phyloP scores from a whole-genome alignment of 305 asterid species.

The Fraxinus baroniana region DNA sequence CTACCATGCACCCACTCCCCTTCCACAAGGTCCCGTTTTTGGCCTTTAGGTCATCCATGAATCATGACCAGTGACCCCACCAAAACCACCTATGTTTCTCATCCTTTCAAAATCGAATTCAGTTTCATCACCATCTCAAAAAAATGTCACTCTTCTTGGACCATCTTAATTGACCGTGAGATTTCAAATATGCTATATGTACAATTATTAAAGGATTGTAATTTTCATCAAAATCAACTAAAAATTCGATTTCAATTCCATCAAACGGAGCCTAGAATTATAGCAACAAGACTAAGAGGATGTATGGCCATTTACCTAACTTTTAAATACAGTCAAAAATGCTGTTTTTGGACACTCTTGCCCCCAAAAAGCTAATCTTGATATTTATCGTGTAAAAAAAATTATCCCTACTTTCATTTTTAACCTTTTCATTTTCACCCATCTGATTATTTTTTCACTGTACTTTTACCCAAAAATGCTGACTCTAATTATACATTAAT shows the following conservation, averaged over 20 bases:
- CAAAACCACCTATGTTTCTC: not conserved
- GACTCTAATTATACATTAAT: slow-evolving; percentile 7
- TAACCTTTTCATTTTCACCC: not conserved
- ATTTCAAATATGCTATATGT: too few relatives aligned
- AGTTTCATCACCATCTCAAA: slow-evolving; percentile 26
- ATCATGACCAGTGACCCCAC: slow-evolving; percentile 34
- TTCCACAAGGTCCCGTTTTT: not conserved
- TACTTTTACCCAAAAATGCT: slow-evolving; percentile 6
- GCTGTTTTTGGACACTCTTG: not conserved
- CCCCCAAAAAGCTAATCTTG: not conserved
- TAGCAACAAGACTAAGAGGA: not conserved
- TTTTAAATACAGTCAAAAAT: not conserved
- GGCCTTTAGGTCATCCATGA: slow-evolving; percentile 38
- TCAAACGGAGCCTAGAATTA: not conserved
- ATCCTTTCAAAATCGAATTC: not conserved
- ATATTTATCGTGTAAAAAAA: not conserved
- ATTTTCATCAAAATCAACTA: too few relatives aligned
- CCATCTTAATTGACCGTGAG: not conserved
- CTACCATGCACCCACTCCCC: not conserved
- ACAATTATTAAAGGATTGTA: too few relatives aligned
- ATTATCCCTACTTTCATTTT: not conserved
- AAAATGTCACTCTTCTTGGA: slow-evolving; percentile 7
- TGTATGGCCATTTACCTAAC: not conserved
- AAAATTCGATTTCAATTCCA: not conserved
- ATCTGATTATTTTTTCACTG: slow-evolving; percentile 4